Conservation (phyloP, 805 yeast species). For the Saccharomycopsis malanga region DNA sequence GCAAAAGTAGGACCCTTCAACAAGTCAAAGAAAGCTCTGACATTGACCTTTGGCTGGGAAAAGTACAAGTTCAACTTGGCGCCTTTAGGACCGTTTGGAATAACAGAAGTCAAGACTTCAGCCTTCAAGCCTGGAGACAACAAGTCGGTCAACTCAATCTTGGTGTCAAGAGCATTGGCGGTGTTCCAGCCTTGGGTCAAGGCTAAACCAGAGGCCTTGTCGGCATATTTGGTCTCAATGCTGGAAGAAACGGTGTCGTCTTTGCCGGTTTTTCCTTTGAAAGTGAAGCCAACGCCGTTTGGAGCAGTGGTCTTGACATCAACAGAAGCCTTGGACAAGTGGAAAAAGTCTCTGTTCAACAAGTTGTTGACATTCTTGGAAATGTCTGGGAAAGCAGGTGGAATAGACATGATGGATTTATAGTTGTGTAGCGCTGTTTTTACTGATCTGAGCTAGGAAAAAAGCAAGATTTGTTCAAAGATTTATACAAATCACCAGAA, state of each 20-base stretch:
- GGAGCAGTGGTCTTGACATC: constrained; percentile 92
- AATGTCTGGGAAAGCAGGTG: constrained; percentile 89
- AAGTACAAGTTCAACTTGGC: constrained; percentile 87
- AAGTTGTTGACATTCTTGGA: constrained; percentile 89
- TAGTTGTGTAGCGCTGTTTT: too few species aligned
- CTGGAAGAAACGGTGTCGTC: constrained; percentile 80
- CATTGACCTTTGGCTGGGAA: constrained; percentile 87
- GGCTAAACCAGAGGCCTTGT: constrained; percentile 87
- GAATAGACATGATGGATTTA: constrained; percentile 53
- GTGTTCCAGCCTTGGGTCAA: constrained; percentile 98
- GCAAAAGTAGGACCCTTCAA: constrained; percentile 93
- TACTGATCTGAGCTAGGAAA: too few species aligned
- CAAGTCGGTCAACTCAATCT: constrained; percentile 85
- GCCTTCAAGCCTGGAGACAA: constrained; percentile 93
- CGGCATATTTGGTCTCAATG: constrained; percentile 86
- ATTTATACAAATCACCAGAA: too few species aligned
- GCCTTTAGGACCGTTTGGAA: constrained; percentile 79
- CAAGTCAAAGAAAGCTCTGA: constrained; percentile 91
- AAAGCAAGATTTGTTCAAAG: too few species aligned
- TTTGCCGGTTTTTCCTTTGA: constrained; percentile 81
- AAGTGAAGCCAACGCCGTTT: constrained; percentile 91
- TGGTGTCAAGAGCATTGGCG: constrained; percentile 84
- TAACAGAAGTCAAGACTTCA: constrained; percentile 78
- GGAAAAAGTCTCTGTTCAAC: constrained; percentile 88
- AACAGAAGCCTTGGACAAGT: constrained; percentile 76